Base-by-base conservation (phyloP, 148 eudicot genomes). In the Amaranthus cruentus region DNA sequence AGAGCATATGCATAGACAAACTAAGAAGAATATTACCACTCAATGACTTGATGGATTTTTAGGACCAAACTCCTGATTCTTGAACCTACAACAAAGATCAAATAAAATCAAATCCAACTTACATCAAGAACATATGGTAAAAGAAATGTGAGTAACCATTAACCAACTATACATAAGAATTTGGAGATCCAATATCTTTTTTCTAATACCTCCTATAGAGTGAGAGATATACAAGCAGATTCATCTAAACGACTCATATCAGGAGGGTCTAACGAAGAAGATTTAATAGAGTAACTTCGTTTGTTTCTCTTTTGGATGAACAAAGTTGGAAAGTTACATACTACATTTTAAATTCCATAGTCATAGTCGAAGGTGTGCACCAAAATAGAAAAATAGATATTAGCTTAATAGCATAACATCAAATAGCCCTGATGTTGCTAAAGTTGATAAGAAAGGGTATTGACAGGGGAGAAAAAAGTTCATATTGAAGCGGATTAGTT, bases 161-260 rank as follows among this genome's bases (percentile, higher is more conserved):
- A 18, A 18, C 18, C 18, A 18, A 80, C 4, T 9, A 12, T 28
- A 47, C 21, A 70, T 65, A 75, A 49, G 52, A 21, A 70, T 56
- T 11, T 14, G 58, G 18, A 18, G 18, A 18, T 18, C 51, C 21
- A 46, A 13, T 3, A 69, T 12, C 51, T 46, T 51, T 59, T 11
- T 47, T 46, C 4, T n/a, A 3, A 47, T 78, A 92, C 97, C 82
- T 96, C 89, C 18, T 84, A 75, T 28, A 87, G 85, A 58, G 89
- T 83, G 83, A 96, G 97, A 73, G 97, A 85, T 71, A 92, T 92
- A 18, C 96, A 92, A 79, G 97, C 92, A 5, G 88, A 89, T 77
- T 90, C 79, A 5, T 92, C 96, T 84, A 90, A 82, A 50, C 83
- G 89, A 71, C 81, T 70, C 57, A 95, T 88, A 83, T 95, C 81